Conservation (phyloP, 2,329 filamentous ascomycete genomes). For the Beauveria medogensis region DNA sequence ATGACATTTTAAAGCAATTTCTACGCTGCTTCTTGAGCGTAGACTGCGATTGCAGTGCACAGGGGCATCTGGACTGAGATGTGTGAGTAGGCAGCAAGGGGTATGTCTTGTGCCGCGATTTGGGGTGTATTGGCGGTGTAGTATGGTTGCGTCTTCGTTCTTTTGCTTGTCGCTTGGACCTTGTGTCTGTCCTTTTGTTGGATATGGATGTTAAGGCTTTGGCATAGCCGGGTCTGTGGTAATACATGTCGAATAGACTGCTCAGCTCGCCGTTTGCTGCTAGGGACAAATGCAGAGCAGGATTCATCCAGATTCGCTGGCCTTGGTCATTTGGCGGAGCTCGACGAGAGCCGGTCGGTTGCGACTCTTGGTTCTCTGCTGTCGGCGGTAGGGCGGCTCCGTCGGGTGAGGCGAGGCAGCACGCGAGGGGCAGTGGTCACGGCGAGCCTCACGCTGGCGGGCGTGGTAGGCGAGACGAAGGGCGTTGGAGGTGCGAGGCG, state of each 20-base stretch:
- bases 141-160: background rate
- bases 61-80: background rate
- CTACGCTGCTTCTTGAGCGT: background rate
- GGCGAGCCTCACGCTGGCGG: constrained; percentile 31
- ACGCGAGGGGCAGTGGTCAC: constrained; percentile 37
- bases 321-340: constrained; percentile 11
- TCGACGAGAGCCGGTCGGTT: constrained; percentile 27
- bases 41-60: background rate
- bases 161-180: background rate
- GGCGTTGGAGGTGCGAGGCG: constrained; percentile 31
- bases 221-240: background rate
- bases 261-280: background rate
- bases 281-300: background rate
- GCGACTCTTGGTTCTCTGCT: constrained; percentile 31
- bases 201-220: background rate
- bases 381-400: constrained; percentile 25
- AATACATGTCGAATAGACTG: background rate
- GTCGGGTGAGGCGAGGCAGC: constrained; percentile 25
- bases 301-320: background rate
- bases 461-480: constrained; percentile 32
- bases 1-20: background rate
- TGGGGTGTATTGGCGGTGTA: background rate
- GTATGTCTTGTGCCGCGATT: background rate
- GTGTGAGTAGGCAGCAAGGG: background rate
- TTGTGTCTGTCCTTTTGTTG: background rate